Evolutionary conservation across 2,329 filamentous ascomycete species (phyloP), one percentile per base, ranked within the genome.

Genomic region (Metarhizium guizhouense): DNA sequence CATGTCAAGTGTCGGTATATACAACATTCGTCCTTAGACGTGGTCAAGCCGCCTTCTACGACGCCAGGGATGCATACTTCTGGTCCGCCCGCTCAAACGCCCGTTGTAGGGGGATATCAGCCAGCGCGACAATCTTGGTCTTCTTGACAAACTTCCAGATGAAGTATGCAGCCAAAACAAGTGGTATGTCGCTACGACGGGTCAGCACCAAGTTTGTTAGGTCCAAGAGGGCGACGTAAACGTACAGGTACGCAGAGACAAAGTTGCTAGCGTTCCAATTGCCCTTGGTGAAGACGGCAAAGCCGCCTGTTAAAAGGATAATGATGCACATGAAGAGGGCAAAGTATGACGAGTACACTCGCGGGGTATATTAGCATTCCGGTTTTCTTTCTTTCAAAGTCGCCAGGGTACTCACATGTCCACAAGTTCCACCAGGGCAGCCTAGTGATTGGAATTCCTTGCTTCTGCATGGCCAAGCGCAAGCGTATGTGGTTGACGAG

Each of bases 221-320:
- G 4, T 49, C 16, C 40, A 6, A 62, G 57, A 18, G 45, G 16
- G 6, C 10, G 45, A 2, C 20, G 4, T 16, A 30, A 4, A 74
- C 81, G 71, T 64, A 85, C 79, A 86, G 63, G 58, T 86, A 86
- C 0, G 81, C 77, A 0, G 83, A 84, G 1, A 86, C 76, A 60
- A 86, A 86, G 1, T 68, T 72, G 20, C 75, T 75, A 0, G 79
- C 63, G 55, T 78, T 72, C 82, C 82, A 86, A 56, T 81, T 78
- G 2, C 82, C 82, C 40, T 69, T 69, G 1, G 81, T 83, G 57
- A 86, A 86, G 3, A 82, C 80, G 2, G 72, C 64, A 61, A 90
- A 90, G 0, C 87, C 87, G 42, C 83, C 81, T 4, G 87, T 90
- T 45, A 90, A 74, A 3, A 91, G 71, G 57, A 90, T 85, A 45